These are phyloP conservation scores for Cystofilobasidium ferigula DNA, from an alignment of 768 basidiomycete genomes.

Conservation along the genomic window DNA sequence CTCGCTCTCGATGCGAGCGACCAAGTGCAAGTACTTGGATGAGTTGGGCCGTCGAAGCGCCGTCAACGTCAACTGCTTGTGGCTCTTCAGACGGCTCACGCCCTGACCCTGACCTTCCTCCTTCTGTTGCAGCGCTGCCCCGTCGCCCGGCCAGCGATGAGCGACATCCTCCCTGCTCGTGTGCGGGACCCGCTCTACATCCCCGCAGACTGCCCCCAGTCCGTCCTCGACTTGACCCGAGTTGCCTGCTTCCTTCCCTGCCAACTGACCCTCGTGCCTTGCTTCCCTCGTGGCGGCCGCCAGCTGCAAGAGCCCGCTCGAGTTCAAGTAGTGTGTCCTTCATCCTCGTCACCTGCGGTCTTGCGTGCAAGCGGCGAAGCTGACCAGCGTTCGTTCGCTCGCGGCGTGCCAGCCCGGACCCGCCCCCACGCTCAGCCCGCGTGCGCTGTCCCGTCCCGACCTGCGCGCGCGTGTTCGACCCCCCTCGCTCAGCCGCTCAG, in stretches of 20 bases:
- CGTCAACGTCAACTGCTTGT: too few species aligned
- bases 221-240: too few species aligned
- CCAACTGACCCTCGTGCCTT: not conserved
- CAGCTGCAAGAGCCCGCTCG: slow-evolving; percentile 22
- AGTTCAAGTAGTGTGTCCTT: slow-evolving; percentile 15
- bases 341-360: not conserved
- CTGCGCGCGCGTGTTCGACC: slow-evolving; percentile 21
- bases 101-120: too few species aligned
- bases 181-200: too few species aligned
- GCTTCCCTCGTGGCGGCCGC: not conserved
- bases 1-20: too few species aligned
- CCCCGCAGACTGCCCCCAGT: too few species aligned
- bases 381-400: not conserved
- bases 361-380: not conserved
- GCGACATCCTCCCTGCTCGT: too few species aligned
- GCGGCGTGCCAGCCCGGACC: slow-evolving; percentile 4
- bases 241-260: not conserved
- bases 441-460: slow-evolving; percentile 7
- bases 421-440: slow-evolving; percentile 10
- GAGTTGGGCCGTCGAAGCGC: too few species aligned
- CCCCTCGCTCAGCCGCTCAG: not conserved
- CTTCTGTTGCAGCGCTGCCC: too few species aligned
- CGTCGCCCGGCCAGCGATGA: too few species aligned
- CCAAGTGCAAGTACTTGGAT: too few species aligned
- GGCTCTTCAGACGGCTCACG: too few species aligned